A percentile compares a stretch with the other conserved stretches of the same genome.
Conservation (phyloP, 371 early-diverging fungal genomes). For the Mortierella sp. region DNA sequence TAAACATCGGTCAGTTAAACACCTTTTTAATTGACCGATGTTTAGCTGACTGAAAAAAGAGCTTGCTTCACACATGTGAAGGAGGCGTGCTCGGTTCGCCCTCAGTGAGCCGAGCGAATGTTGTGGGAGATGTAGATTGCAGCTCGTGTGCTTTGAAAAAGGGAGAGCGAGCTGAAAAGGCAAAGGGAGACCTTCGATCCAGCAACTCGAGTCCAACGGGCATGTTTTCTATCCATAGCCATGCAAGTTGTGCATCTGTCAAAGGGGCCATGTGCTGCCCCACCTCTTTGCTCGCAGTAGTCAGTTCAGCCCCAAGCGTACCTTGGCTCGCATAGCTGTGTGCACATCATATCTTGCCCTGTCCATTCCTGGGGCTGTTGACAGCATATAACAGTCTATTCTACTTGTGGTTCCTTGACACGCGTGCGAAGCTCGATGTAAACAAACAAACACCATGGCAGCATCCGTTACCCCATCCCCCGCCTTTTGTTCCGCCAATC, state of each 20-base stretch:
- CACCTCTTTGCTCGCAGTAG: neutral
- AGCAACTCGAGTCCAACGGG: neutral
- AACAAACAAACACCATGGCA: too few species aligned
- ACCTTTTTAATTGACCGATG: slow-evolving; percentile 1
- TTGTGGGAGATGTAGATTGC: too few species aligned
- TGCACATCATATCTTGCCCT: neutral
- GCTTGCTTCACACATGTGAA: neutral
- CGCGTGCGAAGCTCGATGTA: neutral
- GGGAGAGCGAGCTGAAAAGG: too few species aligned
- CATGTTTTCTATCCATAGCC: too few species aligned
- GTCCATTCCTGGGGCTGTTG: neutral
- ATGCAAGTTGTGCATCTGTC: too few species aligned
- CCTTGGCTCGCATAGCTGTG: neutral
- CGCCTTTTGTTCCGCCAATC: neutral
- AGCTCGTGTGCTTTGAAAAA: too few species aligned
- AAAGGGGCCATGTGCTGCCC: neutral
- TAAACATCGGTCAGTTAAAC: too few species aligned
- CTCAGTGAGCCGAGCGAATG: too few species aligned
- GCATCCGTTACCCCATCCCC: neutral
- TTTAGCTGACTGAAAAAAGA: neutral
- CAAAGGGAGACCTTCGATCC: too few species aligned
- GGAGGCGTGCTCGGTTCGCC: neutral
- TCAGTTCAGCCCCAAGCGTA: too few species aligned
- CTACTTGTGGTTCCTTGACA: too few species aligned
- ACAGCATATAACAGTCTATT: too few species aligned